A percentile compares a stretch with the other conserved stretches of the same genome.
These are phyloP conservation scores for Wickerhamiella domercqiae DNA, from an alignment of 805 yeast species.

Conservation along the genomic window DNA sequence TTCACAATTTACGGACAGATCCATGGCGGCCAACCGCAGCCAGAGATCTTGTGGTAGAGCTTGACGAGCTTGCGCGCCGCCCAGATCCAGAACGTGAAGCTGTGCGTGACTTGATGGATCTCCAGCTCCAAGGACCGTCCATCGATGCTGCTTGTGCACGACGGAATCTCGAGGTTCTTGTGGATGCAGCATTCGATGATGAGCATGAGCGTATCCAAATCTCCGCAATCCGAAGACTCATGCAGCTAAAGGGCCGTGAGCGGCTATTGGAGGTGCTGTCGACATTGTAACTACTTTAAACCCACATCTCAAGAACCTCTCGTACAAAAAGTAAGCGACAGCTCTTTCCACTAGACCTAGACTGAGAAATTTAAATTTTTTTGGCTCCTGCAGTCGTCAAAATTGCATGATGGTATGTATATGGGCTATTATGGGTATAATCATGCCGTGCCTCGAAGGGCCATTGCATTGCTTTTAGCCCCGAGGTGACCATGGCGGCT, in stretches of 20 bases:
- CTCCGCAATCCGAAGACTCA: slow-evolving; percentile 42
- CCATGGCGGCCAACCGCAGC: slow-evolving; percentile 22
- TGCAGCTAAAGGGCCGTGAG: slow-evolving; percentile 57
- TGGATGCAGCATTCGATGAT: slow-evolving; percentile 21
- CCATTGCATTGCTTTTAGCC: too few species aligned
- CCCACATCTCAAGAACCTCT: too few species aligned
- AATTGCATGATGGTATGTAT: too few species aligned
- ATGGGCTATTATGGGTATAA: too few species aligned
- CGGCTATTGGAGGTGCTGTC: slow-evolving; percentile 42
- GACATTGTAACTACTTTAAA: not conserved
- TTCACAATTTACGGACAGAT: slow-evolving; percentile 25
- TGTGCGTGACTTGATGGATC: slow-evolving; percentile 25
- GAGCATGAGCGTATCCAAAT: slow-evolving; percentile 29
- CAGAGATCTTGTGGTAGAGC: slow-evolving; percentile 25
- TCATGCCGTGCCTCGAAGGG: too few species aligned
- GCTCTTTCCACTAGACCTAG: too few species aligned
- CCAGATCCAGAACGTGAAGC: slow-evolving; percentile 21
- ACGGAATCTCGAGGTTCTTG: slow-evolving; percentile 17
- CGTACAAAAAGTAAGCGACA: too few species aligned
- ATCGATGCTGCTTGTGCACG: slow-evolving; percentile 20
- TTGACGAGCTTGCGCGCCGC: slow-evolving; percentile 21
- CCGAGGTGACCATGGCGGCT: too few species aligned
- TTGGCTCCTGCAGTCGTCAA: too few species aligned
- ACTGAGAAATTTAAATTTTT: too few species aligned
- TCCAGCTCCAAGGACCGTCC: slow-evolving; percentile 23